These are phyloP conservation scores for Suillus subluteus DNA, from an alignment of 768 basidiomycete species.

Conservation along the genomic window DNA sequence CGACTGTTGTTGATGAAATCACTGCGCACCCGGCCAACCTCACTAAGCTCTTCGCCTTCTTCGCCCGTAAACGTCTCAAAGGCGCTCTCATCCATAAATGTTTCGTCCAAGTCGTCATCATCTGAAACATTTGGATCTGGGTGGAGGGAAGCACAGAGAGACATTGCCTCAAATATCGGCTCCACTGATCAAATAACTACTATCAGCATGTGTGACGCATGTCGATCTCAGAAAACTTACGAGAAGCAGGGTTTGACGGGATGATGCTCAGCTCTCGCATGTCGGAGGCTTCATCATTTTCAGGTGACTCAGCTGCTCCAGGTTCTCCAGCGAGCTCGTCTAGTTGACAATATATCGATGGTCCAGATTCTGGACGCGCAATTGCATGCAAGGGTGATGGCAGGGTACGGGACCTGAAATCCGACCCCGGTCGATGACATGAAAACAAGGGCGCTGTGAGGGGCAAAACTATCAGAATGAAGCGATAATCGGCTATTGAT, in stretches of 20 bases:
- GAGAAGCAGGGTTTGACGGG: slow-evolving; percentile 55
- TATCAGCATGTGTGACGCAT: slow-evolving; percentile 11
- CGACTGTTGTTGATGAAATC: slow-evolving; percentile 79
- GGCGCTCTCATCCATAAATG: slow-evolving; percentile 53
- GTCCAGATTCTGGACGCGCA: slow-evolving; percentile 65
- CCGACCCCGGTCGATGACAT: slow-evolving; percentile 70
- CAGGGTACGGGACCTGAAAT: slow-evolving; percentile 85
- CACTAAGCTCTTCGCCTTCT: slow-evolving; percentile 74
- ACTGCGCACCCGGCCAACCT: slow-evolving; percentile 93
- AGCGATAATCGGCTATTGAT: slow-evolving; percentile 6
- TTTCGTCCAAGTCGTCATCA: slow-evolving; percentile 54
- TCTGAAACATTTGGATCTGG: slow-evolving; percentile 58
- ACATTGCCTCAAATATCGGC: slow-evolving; percentile 84
- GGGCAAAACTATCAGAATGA: slow-evolving; percentile 7
- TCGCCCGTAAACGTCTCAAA: slow-evolving; percentile 58
- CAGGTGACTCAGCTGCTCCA: slow-evolving; percentile 38
- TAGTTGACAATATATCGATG: slow-evolving; percentile 92
- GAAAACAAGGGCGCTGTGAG: slow-evolving; percentile 72
- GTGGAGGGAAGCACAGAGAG: slow-evolving; percentile 82
- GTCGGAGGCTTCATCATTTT: slow-evolving; percentile 45
- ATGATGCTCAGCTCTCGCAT: slow-evolving; percentile 85
- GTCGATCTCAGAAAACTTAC: slow-evolving; percentile 48
- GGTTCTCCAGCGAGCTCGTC: slow-evolving; percentile 59
- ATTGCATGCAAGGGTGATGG: slow-evolving; percentile 94
- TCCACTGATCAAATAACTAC: slow-evolving; percentile 57